Evolutionary conservation across 179 eudicot species (phyloP), one percentile per base, ranked within the genome.

Genomic region (Beta macrorhiza): DNA sequence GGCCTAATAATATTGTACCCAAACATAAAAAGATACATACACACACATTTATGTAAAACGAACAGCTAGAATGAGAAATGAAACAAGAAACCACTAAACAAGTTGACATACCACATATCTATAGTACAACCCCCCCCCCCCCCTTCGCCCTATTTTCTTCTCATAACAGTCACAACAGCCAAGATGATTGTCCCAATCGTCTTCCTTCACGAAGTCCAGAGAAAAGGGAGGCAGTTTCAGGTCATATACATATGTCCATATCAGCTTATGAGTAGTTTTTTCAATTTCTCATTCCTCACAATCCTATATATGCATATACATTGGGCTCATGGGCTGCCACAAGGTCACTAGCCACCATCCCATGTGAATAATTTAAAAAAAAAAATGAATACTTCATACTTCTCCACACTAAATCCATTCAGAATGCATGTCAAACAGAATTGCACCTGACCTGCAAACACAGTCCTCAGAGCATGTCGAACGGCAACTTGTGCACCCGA

Each of bases 401-500:
- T 32, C 15, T 49, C 20, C n/a, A 32, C 51, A 56, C 3, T 7
- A 37, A 44, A 22, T 61, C 10, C 68, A 67, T 7, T 55, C 19
- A 19, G 22, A 67, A 74, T 49, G 55, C 52, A 5, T 56, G 74
- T 65, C 76, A 70, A 79, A 73, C 7, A 58, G 56, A 47, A 74
- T 11, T 29, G 49, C 71, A 78, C 11, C 85, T 67, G 82, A 95
- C 98, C 97, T 88, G 93, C 98, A 95, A 81, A 92, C 93, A 84
- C 98, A 95, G 84, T 89, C 92, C 71, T 90, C 90, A 58, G 89
- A 85, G 84, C 98, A 95, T 57, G 85, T 67, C 71, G 97, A 82
- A 75, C 78, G 87, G 91, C 98, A 93, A 81, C 75, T 83, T 13
- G 91, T 91, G 88, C 98, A 95, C 59, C 98, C 98, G 67, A 82